Base-by-base conservation (phyloP, 2,329 filamentous ascomycete species). In the Drechslera avenae region DNA sequence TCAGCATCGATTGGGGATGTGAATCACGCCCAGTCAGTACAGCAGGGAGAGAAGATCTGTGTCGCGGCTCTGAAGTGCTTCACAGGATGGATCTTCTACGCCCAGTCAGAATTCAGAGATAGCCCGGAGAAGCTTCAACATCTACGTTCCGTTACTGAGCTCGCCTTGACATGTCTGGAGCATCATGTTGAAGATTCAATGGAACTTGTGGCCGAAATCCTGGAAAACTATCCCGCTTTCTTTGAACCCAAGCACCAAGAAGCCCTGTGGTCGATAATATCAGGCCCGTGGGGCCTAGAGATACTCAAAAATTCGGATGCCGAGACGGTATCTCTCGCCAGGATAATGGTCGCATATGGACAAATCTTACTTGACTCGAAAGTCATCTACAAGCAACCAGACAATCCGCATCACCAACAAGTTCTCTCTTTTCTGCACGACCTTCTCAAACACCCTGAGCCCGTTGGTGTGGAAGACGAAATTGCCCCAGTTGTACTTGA, bases 401-500 rank as follows among this genome's bases (percentile, higher is more conserved):
- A 66, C 8, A 59, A 63, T 49, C 39, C 61, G 4, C 66, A 72
- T 34, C 59, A 71, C 39, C 66, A 71, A 23, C 66, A 74, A 42
- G 67, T 74, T 28, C 59, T 73, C 37, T 68, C 67, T 7, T 81
- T 79, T 28, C 76, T 90, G n/a, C 84, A 82, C 52, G 83, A 85
- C 3, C 79, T 94, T 4, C 77, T 92, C 18, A 81, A 81, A 16
- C 82, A 85, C 10, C 78, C 84, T 10, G 89, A 89, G 1, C 82
- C 84, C 60, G 83, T 88, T 1, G 85, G 86, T 1, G 82, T 82
- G 3, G 89, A 93, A 47, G 88, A 94, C 63, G 86, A 84, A 56
- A 84, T 91, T 9, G 91, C 90, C 47, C 83, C 89, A 0, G 83
- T 85, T 1, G 84, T 86, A 1, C 79, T 93, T 12, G 89, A 94